Percentiles rank a stretch among this genome's conserved stretches.
phyloP scores from a whole-genome alignment of 116 monocot genomes.

The Iris pallida region DNA sequence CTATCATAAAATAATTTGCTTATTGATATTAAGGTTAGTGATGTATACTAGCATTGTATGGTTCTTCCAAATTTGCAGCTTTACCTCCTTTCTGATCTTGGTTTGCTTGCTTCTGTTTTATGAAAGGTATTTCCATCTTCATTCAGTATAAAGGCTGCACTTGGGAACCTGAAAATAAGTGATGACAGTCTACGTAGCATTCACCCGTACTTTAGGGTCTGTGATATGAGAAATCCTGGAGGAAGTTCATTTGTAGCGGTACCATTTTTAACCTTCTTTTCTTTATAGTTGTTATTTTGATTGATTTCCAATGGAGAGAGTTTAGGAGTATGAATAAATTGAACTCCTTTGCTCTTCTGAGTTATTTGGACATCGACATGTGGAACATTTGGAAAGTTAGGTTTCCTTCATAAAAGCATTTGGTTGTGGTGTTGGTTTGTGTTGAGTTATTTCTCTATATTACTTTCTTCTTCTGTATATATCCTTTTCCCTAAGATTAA shows the following conservation, averaged over 20 bases:
- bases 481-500: no score
- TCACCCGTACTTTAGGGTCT: slow-evolving; percentile 90
- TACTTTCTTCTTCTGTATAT: no score
- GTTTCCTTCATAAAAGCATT: not conserved
- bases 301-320: not conserved
- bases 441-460: no score
- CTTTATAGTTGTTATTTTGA: not conserved
- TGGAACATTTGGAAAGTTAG: not conserved
- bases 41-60: not conserved
- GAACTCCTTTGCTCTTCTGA: not conserved
- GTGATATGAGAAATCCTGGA: slow-evolving; percentile 95
- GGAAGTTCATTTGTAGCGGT: slow-evolving; percentile 99
- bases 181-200: slow-evolving; percentile 77
- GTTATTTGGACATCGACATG: slow-evolving; percentile 1
- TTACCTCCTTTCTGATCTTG: slow-evolving; percentile 1
- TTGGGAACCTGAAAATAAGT: slow-evolving; percentile 98
- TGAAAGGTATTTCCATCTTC: slow-evolving; percentile 89
- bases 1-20: slow-evolving; percentile 86
- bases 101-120: slow-evolving; percentile 7
- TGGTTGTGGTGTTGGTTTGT: not conserved
- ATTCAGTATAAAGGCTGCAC: slow-evolving; percentile 90
- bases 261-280: slow-evolving; percentile 1
- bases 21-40: slow-evolving; percentile 80
- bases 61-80: not conserved
- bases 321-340: not conserved